These are phyloP conservation scores for Skeletonema tropicum DNA, from an alignment of 108 stramenopile genomes.

Conservation along the genomic window DNA sequence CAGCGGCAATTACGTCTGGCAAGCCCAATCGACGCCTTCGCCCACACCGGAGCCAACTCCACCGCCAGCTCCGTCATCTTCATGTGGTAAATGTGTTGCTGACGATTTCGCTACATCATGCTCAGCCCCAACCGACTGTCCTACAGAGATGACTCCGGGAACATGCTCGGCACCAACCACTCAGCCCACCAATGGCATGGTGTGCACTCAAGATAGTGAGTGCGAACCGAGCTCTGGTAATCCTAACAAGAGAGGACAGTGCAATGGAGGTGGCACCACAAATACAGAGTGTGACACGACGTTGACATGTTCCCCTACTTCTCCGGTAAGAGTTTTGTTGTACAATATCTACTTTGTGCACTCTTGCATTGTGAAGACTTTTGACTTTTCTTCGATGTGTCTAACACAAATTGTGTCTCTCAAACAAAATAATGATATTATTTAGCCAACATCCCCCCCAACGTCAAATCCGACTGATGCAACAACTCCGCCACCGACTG, in stretches of 20 bases:
- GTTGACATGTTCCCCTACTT: background rate
- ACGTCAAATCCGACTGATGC: background rate
- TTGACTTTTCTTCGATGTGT: background rate
- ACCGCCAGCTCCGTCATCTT: background rate
- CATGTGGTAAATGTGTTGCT: background rate
- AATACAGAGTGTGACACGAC: background rate
- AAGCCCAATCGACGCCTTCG: background rate
- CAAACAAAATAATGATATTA: background rate
- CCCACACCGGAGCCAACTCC: background rate
- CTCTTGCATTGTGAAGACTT: background rate
- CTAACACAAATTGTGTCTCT: background rate
- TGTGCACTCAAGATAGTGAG: background rate
- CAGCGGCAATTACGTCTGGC: background rate
- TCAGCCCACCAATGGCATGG: slow-evolving; percentile 1
- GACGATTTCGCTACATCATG: background rate
- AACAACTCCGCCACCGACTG: background rate
- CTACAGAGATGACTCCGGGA: background rate
- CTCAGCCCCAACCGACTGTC: background rate
- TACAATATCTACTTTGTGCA: too few species aligned
- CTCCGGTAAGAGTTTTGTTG: background rate
- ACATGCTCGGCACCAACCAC: background rate
- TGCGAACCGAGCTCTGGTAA: background rate
- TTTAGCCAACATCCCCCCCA: background rate
- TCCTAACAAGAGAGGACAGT: background rate
- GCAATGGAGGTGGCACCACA: background rate